Evolutionary conservation across 306 rosid genomes (phyloP).

Genomic region (Rosa multiflora): DNA sequence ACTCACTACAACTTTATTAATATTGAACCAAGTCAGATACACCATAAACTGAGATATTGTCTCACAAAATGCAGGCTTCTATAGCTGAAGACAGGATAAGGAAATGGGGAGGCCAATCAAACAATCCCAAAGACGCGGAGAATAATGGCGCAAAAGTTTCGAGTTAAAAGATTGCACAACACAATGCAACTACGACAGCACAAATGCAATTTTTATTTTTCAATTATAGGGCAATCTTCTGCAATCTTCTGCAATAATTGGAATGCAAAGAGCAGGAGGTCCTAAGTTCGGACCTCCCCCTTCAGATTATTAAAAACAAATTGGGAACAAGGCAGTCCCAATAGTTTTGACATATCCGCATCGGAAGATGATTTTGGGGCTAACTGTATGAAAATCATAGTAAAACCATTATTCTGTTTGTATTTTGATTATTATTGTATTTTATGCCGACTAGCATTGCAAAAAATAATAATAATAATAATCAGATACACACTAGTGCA

Average conservation of each 20-base stretch:
- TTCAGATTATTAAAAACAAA: no score
- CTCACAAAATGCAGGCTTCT: slow-evolving; percentile 35
- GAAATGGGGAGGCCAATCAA: slow-evolving; percentile 42
- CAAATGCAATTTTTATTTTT: no score
- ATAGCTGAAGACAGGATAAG: slow-evolving; percentile 49
- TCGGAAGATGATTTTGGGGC: not conserved
- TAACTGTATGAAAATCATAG: not conserved
- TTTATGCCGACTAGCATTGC: not conserved
- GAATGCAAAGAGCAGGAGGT: no score
- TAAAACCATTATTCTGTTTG: not conserved
- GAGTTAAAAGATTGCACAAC: no score
- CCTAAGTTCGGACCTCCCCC: no score
- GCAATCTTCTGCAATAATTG: no score
- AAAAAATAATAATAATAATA: no score
- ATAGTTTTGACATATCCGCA: no score
- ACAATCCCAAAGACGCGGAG: not conserved
- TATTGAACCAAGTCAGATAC: not conserved
- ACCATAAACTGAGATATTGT: not conserved
- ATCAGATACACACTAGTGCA: not conserved
- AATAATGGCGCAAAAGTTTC: not conserved
- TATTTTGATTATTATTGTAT: no score
- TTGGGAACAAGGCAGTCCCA: not conserved
- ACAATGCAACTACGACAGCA: no score
- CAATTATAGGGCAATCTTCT: no score
- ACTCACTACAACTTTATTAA: not conserved